Base-by-base conservation (phyloP, 352 stramenopile genomes). In the Phytophthora kernoviae region DNA sequence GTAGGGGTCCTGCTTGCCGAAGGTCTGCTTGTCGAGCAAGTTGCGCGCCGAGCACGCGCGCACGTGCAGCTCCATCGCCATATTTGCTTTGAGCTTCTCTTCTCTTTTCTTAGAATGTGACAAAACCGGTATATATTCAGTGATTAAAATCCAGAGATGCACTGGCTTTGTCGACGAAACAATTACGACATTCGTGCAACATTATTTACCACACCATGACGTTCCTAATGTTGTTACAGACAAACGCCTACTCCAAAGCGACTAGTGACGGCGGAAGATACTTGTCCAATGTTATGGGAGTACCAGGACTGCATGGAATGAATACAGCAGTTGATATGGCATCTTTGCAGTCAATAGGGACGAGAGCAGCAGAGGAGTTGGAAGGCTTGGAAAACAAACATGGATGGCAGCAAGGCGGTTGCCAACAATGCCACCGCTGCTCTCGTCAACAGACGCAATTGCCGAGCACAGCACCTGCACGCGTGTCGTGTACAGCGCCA, bases 1-100 rank as follows among this genome's bases (percentile, higher is more conserved):
- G 70, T 79, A 94, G 12, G 83, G 85, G 52, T 94, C 85, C 52
- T 94, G 85, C 51, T 88, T 90, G 56, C 85, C 85, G 51, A 94
- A 93, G 2, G 81, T 92, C 68, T 94, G 86, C 61, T 91, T 91
- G 70, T 92, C 82, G 18, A 90, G 55, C 32, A 94, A 69, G 65
- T 94, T 92, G 24, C 84, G 83, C 46, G 79, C 86, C 41, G 78
- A 89, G 57, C 90, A 87, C 50, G 77, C 78, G 58, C 86, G 83
- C 15, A 94, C 75, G 54, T 94, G 83, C 1, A 94, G 79, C 52
- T 94, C 84, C 75, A 90, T 87, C 24, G 40, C 41, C 40, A 64
- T 68, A 5, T 1, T 54, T 10, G 32, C 3, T 37, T 36, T 18
- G 5, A 39, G 26, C 39, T 45, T 45, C 39, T 21, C 17, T 44